Percentiles rank a stretch among this genome's conserved stretches.
Conservation (phyloP, 1,139 yeast genomes). For the Geotrichum cucujoidarum region DNA sequence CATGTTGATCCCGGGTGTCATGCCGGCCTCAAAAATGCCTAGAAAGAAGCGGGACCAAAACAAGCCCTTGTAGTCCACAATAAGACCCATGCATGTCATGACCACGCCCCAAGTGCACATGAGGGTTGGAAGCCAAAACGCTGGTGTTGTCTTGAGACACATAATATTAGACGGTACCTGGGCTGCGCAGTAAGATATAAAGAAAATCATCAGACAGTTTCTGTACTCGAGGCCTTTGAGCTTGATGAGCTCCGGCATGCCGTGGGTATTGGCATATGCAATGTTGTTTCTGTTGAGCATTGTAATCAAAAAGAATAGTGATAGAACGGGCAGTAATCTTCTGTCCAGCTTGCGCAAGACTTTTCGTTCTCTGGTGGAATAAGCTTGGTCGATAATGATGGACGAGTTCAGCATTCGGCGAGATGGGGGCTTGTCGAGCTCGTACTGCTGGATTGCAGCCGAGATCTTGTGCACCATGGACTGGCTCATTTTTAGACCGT, state of each 20-base stretch:
- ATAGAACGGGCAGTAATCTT: constrained; percentile 33
- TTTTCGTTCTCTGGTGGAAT: constrained; percentile 9
- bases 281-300: constrained; percentile 56
- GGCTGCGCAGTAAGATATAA: constrained; percentile 48
- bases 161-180: constrained; percentile 48
- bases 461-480: constrained; percentile 11
- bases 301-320: constrained; percentile 49
- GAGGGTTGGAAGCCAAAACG: constrained; percentile 45
- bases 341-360: constrained; percentile 26
- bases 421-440: constrained; percentile 9
- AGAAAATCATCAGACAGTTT: constrained; percentile 50
- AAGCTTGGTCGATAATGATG: background rate
- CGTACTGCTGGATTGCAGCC: constrained; percentile 15
- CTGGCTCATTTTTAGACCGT: constrained; percentile 16
- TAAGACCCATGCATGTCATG: constrained; percentile 46
- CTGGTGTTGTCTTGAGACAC: constrained; percentile 35
- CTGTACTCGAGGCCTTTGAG: constrained; percentile 47
- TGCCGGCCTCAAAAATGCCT: constrained; percentile 57
- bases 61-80: constrained; percentile 42
- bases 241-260: constrained; percentile 47
- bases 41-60: constrained; percentile 47
- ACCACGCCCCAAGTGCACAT: constrained; percentile 52
- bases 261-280: constrained; percentile 56
- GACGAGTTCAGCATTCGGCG: background rate
- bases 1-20: constrained; percentile 44